Percentiles rank a stretch among this genome's conserved stretches.
phyloP scores from a whole-genome alignment of 495 filamentous ascomycete species.

The Lophiostoma macrostomum region DNA sequence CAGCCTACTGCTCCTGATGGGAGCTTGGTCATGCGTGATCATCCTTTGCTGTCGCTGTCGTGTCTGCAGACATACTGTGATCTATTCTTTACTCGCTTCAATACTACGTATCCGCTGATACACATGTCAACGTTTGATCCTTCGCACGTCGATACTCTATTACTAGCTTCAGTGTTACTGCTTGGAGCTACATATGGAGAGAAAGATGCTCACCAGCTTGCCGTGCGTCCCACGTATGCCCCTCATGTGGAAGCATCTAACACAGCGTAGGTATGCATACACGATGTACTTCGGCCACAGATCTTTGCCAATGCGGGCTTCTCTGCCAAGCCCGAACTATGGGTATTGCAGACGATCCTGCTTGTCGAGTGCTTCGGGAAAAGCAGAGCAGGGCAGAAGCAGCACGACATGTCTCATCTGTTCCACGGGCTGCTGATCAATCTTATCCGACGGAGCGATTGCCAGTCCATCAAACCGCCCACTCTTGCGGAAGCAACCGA shows the following conservation, averaged over 20 bases:
- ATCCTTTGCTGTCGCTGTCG: slow-evolving; percentile 48
- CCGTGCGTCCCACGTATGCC: slow-evolving; percentile 46
- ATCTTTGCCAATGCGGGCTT: slow-evolving; percentile 32
- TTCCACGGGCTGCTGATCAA: slow-evolving; percentile 60
- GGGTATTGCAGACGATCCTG: slow-evolving; percentile 51
- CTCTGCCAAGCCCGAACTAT: slow-evolving; percentile 24
- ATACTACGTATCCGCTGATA: slow-evolving; percentile 54
- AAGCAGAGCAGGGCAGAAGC: slow-evolving; percentile 52
- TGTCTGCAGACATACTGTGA: slow-evolving; percentile 53
- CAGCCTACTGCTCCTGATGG: slow-evolving; percentile 46
- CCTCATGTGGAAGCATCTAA: background rate
- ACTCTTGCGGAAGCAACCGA: slow-evolving; percentile 30
- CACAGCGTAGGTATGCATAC: slow-evolving; percentile 24
- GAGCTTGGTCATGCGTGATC: slow-evolving; percentile 42
- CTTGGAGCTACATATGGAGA: slow-evolving; percentile 55
- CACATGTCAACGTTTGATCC: slow-evolving; percentile 54
- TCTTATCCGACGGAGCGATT: slow-evolving; percentile 54
- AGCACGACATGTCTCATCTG: slow-evolving; percentile 54
- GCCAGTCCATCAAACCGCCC: slow-evolving; percentile 44
- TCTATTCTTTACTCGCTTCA: slow-evolving; percentile 55
- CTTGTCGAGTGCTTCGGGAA: slow-evolving; percentile 61
- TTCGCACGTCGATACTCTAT: slow-evolving; percentile 44
- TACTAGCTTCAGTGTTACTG: slow-evolving; percentile 50
- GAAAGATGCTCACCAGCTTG: slow-evolving; percentile 54
- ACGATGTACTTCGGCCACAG: slow-evolving; percentile 30